Conservation (phyloP, 345 rosid species). For the Noccaea caerulescens region DNA sequence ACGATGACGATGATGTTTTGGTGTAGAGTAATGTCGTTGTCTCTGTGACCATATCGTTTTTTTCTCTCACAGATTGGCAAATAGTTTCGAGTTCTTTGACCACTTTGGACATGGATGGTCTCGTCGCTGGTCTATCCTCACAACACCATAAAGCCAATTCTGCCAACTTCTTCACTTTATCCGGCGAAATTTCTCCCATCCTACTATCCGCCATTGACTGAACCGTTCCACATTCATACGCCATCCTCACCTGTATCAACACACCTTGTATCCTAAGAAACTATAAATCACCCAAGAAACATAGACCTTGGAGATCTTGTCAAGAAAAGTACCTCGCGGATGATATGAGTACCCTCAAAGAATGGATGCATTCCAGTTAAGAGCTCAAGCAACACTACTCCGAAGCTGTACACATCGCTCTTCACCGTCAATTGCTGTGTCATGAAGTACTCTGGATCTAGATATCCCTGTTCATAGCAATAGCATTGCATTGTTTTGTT, state of each 20-base stretch:
- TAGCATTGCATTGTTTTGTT: background rate
- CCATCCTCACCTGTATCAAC: conserved; percentile 57
- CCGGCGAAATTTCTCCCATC: conserved; percentile 72
- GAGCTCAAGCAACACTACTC: conserved; percentile 83
- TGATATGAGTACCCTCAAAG: conserved; percentile 82
- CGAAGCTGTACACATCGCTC: conserved; percentile 92
- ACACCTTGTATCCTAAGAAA: conserved; percentile 6
- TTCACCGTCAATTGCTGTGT: conserved; percentile 82
- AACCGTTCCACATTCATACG: conserved; percentile 56
- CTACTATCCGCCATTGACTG: conserved; percentile 62
- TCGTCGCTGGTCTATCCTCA: conserved; percentile 60
- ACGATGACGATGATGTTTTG: conserved; percentile 47
- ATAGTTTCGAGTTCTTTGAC: conserved; percentile 66
- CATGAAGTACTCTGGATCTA: conserved; percentile 89
- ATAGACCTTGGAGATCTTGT: conserved; percentile 1
- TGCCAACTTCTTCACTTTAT: conserved; percentile 63
- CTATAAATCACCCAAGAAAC: background rate
- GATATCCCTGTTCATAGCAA: conserved; percentile 61
- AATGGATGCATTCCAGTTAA: conserved; percentile 86
- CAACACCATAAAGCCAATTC: conserved; percentile 68
- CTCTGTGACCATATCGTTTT: conserved; percentile 48
- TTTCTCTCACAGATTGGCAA: conserved; percentile 41
- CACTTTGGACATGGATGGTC: conserved; percentile 66
- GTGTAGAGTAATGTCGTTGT: conserved; percentile 38
- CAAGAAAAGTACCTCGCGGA: conserved; percentile 65